Conservation (phyloP, 2,329 filamentous ascomycete species). For the Pseudogymnoascus sp. region DNA sequence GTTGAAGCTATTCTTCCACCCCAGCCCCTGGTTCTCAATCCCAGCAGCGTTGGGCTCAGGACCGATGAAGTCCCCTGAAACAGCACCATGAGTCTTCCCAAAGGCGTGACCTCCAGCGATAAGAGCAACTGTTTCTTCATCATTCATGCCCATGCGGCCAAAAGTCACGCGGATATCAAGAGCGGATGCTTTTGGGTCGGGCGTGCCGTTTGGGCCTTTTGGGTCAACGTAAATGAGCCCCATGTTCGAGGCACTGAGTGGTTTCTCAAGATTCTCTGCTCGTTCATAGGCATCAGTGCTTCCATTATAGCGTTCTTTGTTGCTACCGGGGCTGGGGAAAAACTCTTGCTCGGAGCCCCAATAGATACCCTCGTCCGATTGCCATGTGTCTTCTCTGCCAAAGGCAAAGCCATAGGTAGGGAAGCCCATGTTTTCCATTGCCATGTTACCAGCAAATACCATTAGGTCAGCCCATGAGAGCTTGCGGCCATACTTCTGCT, state of each 20-base stretch:
- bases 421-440: constrained; percentile 53
- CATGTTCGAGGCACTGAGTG: constrained; percentile 50
- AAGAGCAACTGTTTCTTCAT: constrained; percentile 54
- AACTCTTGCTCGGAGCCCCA: constrained; percentile 54
- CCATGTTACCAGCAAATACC: constrained; percentile 51
- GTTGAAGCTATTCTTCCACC: constrained; percentile 46
- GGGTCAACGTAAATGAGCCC: constrained; percentile 58
- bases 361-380: constrained; percentile 54
- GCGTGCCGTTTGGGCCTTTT: constrained; percentile 50
- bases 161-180: constrained; percentile 53
- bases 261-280: constrained; percentile 35
- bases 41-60: constrained; percentile 44
- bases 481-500: constrained; percentile 57
- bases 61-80: constrained; percentile 42
- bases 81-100: constrained; percentile 55
- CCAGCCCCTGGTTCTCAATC: constrained; percentile 45
- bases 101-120: constrained; percentile 55
- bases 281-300: constrained; percentile 29
- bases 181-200: constrained; percentile 47
- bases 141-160: constrained; percentile 56
- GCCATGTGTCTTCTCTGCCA: constrained; percentile 50
- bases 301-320: constrained; percentile 45
- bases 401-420: constrained; percentile 51
- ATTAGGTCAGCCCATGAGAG: constrained; percentile 55
- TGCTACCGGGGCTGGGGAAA: constrained; percentile 40